Evolutionary conservation across 129 eudicot species (phyloP).

Genomic region (Tagetes erecta): DNA sequence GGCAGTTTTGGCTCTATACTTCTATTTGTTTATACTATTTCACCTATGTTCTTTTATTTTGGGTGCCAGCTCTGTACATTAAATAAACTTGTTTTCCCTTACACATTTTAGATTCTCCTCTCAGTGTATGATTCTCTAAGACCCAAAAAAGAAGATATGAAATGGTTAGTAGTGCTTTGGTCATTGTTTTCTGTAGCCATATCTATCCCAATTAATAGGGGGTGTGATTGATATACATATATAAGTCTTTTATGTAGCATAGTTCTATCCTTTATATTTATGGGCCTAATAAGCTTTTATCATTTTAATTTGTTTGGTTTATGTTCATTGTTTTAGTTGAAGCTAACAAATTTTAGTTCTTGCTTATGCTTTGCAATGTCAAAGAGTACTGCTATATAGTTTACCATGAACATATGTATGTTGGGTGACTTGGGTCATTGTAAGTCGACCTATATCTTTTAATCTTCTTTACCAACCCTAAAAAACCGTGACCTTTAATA

Average conservation of each 20-base stretch:
- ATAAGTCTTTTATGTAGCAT: neutral
- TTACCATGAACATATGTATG: constrained; percentile 1
- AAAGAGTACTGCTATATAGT: neutral
- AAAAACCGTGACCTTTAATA: too few relatives aligned
- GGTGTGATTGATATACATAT: neutral
- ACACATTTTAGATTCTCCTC: neutral
- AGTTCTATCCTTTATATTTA: constrained; percentile 5
- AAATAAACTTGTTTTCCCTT: neutral
- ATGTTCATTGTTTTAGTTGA: neutral
- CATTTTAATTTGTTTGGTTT: neutral
- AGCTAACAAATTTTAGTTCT: neutral
- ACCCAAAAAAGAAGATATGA: neutral
- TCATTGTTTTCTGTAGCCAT: neutral
- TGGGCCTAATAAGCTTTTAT: neutral
- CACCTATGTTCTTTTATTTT: neutral
- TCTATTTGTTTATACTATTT: neutral
- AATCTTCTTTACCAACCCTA: too few relatives aligned
- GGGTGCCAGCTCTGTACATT: neutral
- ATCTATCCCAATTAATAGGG: neutral
- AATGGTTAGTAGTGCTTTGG: neutral
- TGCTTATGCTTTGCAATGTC: neutral
- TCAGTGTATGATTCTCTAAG: neutral
- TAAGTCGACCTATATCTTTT: neutral
- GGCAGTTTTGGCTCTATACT: constrained; percentile 10
- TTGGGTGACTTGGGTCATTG: constrained; percentile 6